phyloP scores from a whole-genome alignment of 2,329 filamentous ascomycete genomes.

The Xylariales sp. region DNA sequence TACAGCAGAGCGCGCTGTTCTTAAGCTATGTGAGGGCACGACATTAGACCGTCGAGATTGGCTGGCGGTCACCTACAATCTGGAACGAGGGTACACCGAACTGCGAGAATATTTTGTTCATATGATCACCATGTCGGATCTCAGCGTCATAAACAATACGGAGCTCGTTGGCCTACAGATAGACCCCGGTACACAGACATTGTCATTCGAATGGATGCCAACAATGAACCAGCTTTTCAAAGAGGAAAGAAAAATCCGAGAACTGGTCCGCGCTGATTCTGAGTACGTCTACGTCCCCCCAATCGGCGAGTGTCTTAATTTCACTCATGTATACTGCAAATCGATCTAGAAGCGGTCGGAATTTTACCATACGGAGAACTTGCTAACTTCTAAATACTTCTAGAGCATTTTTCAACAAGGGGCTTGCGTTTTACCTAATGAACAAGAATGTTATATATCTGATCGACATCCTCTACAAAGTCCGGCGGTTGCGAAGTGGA shows the following conservation, averaged over 20 bases:
- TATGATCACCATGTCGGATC: background rate
- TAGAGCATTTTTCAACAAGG: background rate
- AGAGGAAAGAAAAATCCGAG: conserved; percentile 2
- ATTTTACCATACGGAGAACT: background rate
- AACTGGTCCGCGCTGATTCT: background rate
- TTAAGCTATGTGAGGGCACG: background rate
- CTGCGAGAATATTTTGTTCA: background rate
- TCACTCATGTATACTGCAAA: background rate
- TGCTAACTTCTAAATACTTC: background rate
- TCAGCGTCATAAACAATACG: background rate
- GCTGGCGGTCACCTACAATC: background rate
- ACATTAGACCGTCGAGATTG: too few relatives aligned
- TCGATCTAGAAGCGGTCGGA: background rate
- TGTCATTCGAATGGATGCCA: conserved; percentile 8
- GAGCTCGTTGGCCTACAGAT: background rate
- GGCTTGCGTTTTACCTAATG: background rate
- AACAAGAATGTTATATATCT: background rate
- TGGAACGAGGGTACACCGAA: background rate
- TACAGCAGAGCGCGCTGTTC: background rate
- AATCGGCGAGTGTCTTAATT: background rate
- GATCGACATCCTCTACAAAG: background rate
- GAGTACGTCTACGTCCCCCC: conserved; percentile 1
- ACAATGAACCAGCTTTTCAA: conserved; percentile 1
- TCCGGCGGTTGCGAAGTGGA: background rate
- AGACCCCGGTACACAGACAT: background rate